phyloP scores from a whole-genome alignment of 2,329 filamentous ascomycete species.

The Hypocrella siamensis region DNA sequence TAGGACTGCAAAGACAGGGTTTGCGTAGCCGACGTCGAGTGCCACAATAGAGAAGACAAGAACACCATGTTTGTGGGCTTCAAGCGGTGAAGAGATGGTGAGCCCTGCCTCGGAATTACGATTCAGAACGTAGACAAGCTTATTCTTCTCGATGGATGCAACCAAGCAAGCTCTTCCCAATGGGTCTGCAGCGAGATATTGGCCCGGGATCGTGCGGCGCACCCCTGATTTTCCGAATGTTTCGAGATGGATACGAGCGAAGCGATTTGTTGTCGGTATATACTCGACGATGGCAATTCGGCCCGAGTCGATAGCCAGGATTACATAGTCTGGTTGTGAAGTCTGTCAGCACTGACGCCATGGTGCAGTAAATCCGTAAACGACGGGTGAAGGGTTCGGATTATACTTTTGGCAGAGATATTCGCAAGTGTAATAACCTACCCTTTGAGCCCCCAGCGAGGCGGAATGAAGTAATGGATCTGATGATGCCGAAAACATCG shows the following conservation, averaged over 20 bases:
- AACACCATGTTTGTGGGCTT: constrained; percentile 87
- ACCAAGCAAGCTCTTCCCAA: constrained; percentile 92
- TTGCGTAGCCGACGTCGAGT: constrained; percentile 90
- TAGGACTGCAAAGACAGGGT: constrained; percentile 87
- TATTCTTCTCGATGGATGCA: constrained; percentile 94
- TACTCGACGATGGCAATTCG: constrained; percentile 92
- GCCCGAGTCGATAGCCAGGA: constrained; percentile 88
- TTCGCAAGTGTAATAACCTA: no score
- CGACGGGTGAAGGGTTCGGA: no score
- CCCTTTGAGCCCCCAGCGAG: constrained; percentile 91
- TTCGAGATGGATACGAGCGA: constrained; percentile 82
- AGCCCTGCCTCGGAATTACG: constrained; percentile 88
- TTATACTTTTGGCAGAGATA: no score
- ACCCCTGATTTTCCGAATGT: constrained; percentile 97
- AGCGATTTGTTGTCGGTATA: constrained; percentile 68
- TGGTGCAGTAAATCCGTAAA: no score
- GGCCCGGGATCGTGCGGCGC: constrained; percentile 81
- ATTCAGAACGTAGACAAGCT: constrained; percentile 96
- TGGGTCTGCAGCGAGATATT: constrained; percentile 90
- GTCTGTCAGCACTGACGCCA: no score
- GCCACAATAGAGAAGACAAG: constrained; percentile 78
- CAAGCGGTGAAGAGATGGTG: constrained; percentile 90
- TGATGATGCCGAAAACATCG: constrained; percentile 91
- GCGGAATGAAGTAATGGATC: constrained; percentile 74
- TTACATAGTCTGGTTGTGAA: constrained; percentile 87